phyloP scores from a whole-genome alignment of 2,329 filamentous ascomycete genomes.

The Salinomyces thailandicus region DNA sequence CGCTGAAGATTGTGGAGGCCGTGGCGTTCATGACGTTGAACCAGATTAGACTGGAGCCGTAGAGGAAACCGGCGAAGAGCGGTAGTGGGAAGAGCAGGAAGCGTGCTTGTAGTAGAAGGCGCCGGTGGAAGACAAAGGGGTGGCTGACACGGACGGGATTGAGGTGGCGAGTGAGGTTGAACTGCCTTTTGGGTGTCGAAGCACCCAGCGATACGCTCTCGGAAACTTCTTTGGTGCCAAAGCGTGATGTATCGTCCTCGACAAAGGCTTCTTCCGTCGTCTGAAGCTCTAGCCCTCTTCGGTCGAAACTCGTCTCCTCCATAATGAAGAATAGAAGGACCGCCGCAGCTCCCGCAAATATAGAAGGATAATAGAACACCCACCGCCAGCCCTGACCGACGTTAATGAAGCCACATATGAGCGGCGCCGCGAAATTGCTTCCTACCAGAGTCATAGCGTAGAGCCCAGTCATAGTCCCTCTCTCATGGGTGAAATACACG shows the following conservation, averaged over 20 bases:
- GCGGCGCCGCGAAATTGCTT: constrained; percentile 46
- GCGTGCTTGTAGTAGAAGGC: neutral
- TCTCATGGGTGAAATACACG: constrained; percentile 48
- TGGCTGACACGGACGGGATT: constrained; percentile 1
- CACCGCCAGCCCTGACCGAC: constrained; percentile 41
- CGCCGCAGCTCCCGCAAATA: constrained; percentile 40
- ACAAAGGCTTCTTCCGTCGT: neutral
- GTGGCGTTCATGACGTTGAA: constrained; percentile 36
- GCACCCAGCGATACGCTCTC: neutral
- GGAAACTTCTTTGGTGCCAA: neutral
- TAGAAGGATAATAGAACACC: constrained; percentile 43
- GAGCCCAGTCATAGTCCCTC: constrained; percentile 43
- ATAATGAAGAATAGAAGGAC: constrained; percentile 42
- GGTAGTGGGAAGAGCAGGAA: constrained; percentile 25
- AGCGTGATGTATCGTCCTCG: neutral
- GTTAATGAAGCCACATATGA: constrained; percentile 43
- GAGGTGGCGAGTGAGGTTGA: neutral
- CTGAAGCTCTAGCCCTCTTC: constrained; percentile 9
- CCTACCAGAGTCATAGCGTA: constrained; percentile 47
- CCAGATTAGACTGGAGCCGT: constrained; percentile 31
- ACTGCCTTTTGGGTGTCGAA: neutral
- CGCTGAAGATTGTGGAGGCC: constrained; percentile 28
- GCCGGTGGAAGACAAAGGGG: neutral
- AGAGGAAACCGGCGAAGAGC: constrained; percentile 30
- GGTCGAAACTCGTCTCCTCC: constrained; percentile 44